Evolutionary conservation across 768 basidiomycete species (phyloP).

Genomic region (Leccinum aurantiacum): DNA sequence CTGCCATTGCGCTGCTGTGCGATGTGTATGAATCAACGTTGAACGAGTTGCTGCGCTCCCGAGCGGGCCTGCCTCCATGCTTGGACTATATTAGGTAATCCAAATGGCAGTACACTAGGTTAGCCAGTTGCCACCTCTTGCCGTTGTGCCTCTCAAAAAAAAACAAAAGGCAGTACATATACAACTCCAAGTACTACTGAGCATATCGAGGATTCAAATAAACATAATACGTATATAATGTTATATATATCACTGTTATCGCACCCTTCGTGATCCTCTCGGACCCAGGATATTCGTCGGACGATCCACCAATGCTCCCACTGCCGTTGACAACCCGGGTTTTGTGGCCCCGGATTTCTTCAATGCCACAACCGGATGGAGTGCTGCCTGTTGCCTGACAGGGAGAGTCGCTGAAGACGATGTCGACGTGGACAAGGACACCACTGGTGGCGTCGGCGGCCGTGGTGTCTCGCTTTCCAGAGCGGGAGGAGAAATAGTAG

Average conservation of each 20-base stretch:
- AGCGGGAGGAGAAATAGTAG: conserved; percentile 13
- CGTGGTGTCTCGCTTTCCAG: conserved; percentile 13
- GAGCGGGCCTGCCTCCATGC: neutral
- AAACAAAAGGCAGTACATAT: neutral
- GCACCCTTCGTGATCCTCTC: conserved; percentile 31
- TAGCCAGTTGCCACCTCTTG: no score
- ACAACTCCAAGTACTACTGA: neutral
- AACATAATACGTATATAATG: conserved; percentile 5
- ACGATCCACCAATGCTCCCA: conserved; percentile 33
- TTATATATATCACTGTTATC: conserved; percentile 16
- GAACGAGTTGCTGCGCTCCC: conserved; percentile 6
- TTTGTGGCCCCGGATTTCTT: conserved; percentile 28
- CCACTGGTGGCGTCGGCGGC: conserved; percentile 20
- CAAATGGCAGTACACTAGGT: neutral
- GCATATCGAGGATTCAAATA: neutral
- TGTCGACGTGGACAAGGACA: conserved; percentile 39
- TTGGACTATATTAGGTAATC: conserved; percentile 27
- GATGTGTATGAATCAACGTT: neutral
- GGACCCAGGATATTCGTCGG: conserved; percentile 36
- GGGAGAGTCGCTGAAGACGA: conserved; percentile 38
- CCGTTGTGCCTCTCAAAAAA: no score
- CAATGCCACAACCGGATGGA: conserved; percentile 1
- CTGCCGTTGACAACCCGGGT: conserved; percentile 23
- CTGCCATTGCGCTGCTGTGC: conserved; percentile 44
- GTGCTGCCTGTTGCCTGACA: conserved; percentile 15